Evolutionary conservation across 768 basidiomycete species (phyloP), one percentile per base, ranked within the genome.

Genomic region (Trichaptum fuscoviolaceum): DNA sequence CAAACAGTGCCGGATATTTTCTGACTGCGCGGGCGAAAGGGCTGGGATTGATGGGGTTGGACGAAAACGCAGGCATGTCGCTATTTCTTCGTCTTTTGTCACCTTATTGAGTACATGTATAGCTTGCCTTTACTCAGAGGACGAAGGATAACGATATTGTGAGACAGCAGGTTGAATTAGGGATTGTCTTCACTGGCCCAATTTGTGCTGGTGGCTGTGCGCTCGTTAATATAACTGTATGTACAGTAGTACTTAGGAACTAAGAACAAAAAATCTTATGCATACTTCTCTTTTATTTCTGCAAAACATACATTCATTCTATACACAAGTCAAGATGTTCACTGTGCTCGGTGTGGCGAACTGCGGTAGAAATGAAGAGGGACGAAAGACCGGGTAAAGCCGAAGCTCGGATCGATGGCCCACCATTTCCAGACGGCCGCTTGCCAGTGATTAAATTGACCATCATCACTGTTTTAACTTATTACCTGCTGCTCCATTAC

Each of bases 1-100:
- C 96, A 69, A 98, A 97, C 23, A 91, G 73, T 5, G 80, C 81
- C 0, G 92, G 92, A 72, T 92, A 77, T 68, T 81, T 86, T 65
- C 83, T 81, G 23, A 91, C 74, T 9, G 78, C 72, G 18, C 66
- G 74, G 73, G 82, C 80, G 7, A 85, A 68, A 4, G 77, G 75
- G 0, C 81, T 74, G 1, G 75, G 67, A 7, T 81, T 80, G 23
- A 83, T 70, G 1, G 87, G 81, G 63, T 81, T 81, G 1, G 83
- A 83, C 8, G 76, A 73, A 70, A 90, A 88, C 5, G 80, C 73
- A 7, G 84, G 75, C 85, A 88, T 87, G 61, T 63, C 67, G 62
- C 9, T 30, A 60, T 34, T 25, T 18, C 27, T 35, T 63, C 25
- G 30, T 30, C 27, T 17, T 20, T 2, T 42, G 3, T 24, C 30